Base-by-base conservation (phyloP, 768 basidiomycete genomes). In the Suillus lakei region DNA sequence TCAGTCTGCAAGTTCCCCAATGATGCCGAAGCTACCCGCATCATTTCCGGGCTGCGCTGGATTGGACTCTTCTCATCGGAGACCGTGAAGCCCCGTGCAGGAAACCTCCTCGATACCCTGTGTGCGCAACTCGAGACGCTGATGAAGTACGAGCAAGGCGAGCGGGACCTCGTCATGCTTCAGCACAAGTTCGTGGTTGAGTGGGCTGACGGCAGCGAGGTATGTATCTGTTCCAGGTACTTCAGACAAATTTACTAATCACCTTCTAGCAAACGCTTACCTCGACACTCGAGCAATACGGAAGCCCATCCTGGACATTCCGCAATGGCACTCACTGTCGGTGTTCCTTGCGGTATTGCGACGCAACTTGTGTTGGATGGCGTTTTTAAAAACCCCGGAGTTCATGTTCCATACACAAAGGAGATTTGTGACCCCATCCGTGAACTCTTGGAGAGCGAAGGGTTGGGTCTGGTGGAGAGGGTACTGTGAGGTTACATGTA, bases 151-250 rank as follows among this genome's bases (percentile, higher is more conserved):
- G 92, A 90, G 68, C 79, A 83, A 55, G 94, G 93, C 68, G 96
- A 99, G 79, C 90, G 94, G 13, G 97, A 99, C 78, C 87, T 99
- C 66, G 93, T 99, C 66, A 94, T 99, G 90, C 88, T 99, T 62
- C 97, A 98, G 80, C 97, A 99, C 86, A 97, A 96, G 83, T 99
- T 99, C 75, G 80, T 94, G 70, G 90, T 99, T 43, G 90, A 96
- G 75, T 92, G 91, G 86, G 83, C 86, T 39, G 94, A 98, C 72
- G 96, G 97, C 55, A 84, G 79, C 56, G 81, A 85, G 79, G 91
- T 89, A 66, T 60, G 85, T 54, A 41, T 13, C 13, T 32, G 26
- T 18, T 26, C 63, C 28, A 62, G 18, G 39, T 34, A 48, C 13
- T 41, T 30, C n/a, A 58, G 7, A 10, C 28, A 26, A 21, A 66